These are phyloP conservation scores for Aspergillus taichungensis DNA, from an alignment of 495 filamentous ascomycete species.

Conservation along the genomic window DNA sequence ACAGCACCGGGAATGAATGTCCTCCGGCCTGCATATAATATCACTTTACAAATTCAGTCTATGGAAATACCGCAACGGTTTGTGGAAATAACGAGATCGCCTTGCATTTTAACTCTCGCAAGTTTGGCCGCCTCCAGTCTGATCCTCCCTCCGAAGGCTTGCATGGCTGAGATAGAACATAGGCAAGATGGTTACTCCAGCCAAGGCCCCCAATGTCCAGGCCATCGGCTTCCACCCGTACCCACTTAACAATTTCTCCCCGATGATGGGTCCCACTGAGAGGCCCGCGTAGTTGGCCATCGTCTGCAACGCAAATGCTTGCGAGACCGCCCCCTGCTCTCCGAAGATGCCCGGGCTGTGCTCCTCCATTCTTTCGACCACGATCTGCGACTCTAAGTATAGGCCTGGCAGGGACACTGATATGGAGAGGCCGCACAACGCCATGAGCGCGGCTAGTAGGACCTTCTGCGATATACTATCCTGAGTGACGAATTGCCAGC, in stretches of 20 bases:
- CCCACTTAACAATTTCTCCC: slow-evolving; percentile 7
- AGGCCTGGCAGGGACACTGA: slow-evolving; percentile 19
- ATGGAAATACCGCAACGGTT: too few species aligned
- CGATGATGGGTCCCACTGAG: slow-evolving; percentile 10
- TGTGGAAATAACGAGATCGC: too few species aligned
- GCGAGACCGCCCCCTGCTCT: slow-evolving; percentile 43
- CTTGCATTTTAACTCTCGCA: too few species aligned
- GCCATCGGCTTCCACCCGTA: slow-evolving; percentile 14
- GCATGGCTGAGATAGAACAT: slow-evolving; percentile 11
- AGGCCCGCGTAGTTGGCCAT: slow-evolving; percentile 24
- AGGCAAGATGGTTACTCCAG: slow-evolving; percentile 13
- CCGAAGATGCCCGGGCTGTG: slow-evolving; percentile 41
- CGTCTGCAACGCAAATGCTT: slow-evolving; percentile 47
- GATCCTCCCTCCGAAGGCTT: not conserved
- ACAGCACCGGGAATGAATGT: too few species aligned
- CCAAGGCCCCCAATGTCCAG: slow-evolving; percentile 13
- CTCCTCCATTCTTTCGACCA: slow-evolving; percentile 50
- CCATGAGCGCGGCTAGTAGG: slow-evolving; percentile 22
- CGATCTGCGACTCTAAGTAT: slow-evolving; percentile 52
- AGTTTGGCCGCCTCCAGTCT: not conserved
- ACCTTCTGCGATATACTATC: slow-evolving; percentile 20
- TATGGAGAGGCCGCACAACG: slow-evolving; percentile 16
- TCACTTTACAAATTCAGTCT: too few species aligned
- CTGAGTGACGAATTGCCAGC: slow-evolving; percentile 37
- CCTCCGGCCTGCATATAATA: too few species aligned